A percentile compares a stretch with the other conserved stretches of the same genome.
Evolutionary conservation across 1,139 yeast genomes (phyloP).

Genomic region (Magnusiomyces tetraspermus): DNA sequence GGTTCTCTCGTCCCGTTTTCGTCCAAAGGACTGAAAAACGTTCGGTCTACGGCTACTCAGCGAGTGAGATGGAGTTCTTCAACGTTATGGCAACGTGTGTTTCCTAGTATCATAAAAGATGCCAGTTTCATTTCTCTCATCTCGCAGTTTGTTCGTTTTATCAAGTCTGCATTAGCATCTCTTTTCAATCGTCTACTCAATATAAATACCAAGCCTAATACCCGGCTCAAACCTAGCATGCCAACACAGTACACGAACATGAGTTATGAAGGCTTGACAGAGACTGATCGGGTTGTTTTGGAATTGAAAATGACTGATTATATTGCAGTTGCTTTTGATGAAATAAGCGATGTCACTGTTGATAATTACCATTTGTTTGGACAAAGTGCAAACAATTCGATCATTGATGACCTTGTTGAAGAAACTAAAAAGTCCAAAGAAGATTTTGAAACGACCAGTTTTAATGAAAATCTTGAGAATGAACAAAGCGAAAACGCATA

Average conservation of each 20-base stretch:
- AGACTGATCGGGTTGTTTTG: background rate
- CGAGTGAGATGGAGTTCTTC: background rate
- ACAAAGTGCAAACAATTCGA: background rate
- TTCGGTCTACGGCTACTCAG: background rate
- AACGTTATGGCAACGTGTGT: background rate
- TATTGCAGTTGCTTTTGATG: constrained; percentile 11
- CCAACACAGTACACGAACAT: too few relatives aligned
- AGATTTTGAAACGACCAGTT: background rate
- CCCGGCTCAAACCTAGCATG: too few relatives aligned
- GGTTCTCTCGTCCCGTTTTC: background rate
- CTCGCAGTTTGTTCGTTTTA: too few relatives aligned
- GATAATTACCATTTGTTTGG: constrained; percentile 14
- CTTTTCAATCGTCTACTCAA: too few relatives aligned
- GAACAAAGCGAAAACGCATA: background rate
- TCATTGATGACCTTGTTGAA: background rate
- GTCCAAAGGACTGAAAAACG: background rate
- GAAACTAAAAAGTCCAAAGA: background rate
- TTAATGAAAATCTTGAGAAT: background rate
- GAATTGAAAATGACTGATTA: constrained; percentile 8
- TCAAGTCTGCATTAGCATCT: too few relatives aligned
- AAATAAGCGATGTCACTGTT: constrained; percentile 13
- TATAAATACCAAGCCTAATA: too few relatives aligned
- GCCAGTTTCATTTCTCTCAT: background rate
- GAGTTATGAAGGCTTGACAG: background rate
- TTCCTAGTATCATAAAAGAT: background rate